Base-by-base conservation (phyloP, 1,139 yeast genomes). In the Taphrina wiesneri region DNA sequence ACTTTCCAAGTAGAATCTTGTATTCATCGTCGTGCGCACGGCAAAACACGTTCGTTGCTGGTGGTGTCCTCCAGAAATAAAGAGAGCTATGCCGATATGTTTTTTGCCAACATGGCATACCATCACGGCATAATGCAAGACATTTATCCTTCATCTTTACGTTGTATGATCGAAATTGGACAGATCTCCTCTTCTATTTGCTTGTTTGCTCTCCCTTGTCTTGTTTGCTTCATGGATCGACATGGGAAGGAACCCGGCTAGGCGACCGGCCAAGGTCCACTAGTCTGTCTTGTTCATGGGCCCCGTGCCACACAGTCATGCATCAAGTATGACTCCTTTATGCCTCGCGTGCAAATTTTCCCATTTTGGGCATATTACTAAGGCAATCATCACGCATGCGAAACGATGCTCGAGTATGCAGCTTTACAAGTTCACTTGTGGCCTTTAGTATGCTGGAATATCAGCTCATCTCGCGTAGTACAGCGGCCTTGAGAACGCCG, bases 381-480 rank as follows among this genome's bases (percentile, higher is more conserved):
- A n/a, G 2, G 43, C 43, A 39, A 39, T 15, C 17, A 39, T n/a
- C 19, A 39, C 19, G 43, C 43, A 13, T 39, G 3, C 19, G 19
- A n/a, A 11, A 39, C n/a, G 43, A 39, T 19, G 3, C 15, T 39
- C 19, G 19, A 39, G n/a, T 7, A 15, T 45, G 51, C 3, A 21
- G 21, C 9, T 34, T 13, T 9, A 19, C 51, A n/a, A 45, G 28
- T 45, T 13, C 6, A 39, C n/a, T 7, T 30, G 34, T 30, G 34
- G 34, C 11, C 6, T 30, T 19, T 7, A 6, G 6, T 9, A 6
- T 46, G n/a, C n/a, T 46, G 21, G 23, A 46, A 7, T 17, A 13
- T 54, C 59, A 54, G 19, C 46, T 41, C 52, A 60, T 39, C 26
- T 60, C 64, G 15, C 64, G 49, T n/a, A 60, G 17, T 15, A 60